Percentiles rank a stretch among this genome's conserved stretches.
phyloP scores from a whole-genome alignment of 1,139 yeast genomes.

The Hyphopichia buzzinii region DNA sequence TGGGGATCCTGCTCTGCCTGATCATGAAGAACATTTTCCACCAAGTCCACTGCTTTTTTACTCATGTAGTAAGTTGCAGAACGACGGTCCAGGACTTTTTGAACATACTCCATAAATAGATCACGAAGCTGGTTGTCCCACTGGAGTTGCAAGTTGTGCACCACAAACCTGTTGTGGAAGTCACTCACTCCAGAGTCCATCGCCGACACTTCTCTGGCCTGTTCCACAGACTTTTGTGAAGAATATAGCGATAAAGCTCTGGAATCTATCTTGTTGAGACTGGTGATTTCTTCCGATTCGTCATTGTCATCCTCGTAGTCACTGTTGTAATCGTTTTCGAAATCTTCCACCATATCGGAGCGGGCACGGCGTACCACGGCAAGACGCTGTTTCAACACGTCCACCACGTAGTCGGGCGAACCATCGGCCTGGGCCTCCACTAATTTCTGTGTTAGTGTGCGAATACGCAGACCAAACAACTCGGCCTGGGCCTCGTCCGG shows the following conservation, averaged over 20 bases:
- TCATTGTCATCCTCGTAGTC: conserved; percentile 13
- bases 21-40: conserved; percentile 36
- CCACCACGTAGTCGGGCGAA: conserved; percentile 7
- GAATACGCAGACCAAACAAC: conserved; percentile 13
- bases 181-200: conserved; percentile 26
- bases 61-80: conserved; percentile 63
- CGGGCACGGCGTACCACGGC: conserved; percentile 22
- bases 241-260: conserved; percentile 26
- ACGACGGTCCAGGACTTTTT: conserved; percentile 54
- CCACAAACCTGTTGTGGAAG: conserved; percentile 74
- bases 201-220: conserved; percentile 29
- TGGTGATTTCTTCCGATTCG: conserved; percentile 4
- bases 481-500: conserved; percentile 54
- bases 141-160: conserved; percentile 72
- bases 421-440: conserved; percentile 15
- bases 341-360: conserved; percentile 14
- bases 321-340: conserved; percentile 7
- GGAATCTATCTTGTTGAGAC: conserved; percentile 10
- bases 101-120: conserved; percentile 59
- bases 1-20: conserved; percentile 11
- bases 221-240: conserved; percentile 24
- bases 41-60: conserved; percentile 68
- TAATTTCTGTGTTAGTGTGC: conserved; percentile 17
- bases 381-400: conserved; percentile 26
- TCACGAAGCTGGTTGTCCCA: conserved; percentile 77